Evolutionary conservation across 306 rosid genomes (phyloP).

Genomic region (Cercis canadensis): DNA sequence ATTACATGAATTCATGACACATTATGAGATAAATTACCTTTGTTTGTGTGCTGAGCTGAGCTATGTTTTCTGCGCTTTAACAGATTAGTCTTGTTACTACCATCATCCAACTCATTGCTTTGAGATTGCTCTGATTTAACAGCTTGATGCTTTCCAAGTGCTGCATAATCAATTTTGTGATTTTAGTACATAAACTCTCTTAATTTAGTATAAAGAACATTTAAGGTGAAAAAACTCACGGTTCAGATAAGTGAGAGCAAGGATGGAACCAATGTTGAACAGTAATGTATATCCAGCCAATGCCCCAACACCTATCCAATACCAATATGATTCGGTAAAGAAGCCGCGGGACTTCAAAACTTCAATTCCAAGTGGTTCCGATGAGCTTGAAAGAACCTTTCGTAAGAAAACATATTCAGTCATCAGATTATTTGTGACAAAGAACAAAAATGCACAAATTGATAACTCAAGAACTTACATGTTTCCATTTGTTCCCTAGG

Average conservation of each 20-base stretch:
- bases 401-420: too few relatives aligned
- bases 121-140: slow-evolving; percentile 24
- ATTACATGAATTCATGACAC: not conserved
- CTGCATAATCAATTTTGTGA: not conserved
- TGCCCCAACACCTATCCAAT: slow-evolving; percentile 59
- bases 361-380: slow-evolving; percentile 10
- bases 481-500: slow-evolving; percentile 28
- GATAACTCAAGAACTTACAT: slow-evolving; percentile 43
- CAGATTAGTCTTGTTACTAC: not conserved
- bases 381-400: slow-evolving; percentile 17
- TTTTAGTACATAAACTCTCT: not conserved
- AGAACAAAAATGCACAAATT: not conserved
- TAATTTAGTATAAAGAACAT: not conserved
- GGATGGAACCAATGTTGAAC: slow-evolving; percentile 31
- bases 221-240: slow-evolving; percentile 42
- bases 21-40: not conserved
- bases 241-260: slow-evolving; percentile 45
- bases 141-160: slow-evolving; percentile 14
- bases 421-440: too few relatives aligned
- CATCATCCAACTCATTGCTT: slow-evolving; percentile 5
- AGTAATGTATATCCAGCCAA: slow-evolving; percentile 38
- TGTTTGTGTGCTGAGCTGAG: slow-evolving; percentile 2
- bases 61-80: not conserved
- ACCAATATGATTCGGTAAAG: slow-evolving; percentile 53
- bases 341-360: slow-evolving; percentile 41